These are phyloP conservation scores for Gyrodon lividus DNA, from an alignment of 768 basidiomycete genomes.

Conservation along the genomic window DNA sequence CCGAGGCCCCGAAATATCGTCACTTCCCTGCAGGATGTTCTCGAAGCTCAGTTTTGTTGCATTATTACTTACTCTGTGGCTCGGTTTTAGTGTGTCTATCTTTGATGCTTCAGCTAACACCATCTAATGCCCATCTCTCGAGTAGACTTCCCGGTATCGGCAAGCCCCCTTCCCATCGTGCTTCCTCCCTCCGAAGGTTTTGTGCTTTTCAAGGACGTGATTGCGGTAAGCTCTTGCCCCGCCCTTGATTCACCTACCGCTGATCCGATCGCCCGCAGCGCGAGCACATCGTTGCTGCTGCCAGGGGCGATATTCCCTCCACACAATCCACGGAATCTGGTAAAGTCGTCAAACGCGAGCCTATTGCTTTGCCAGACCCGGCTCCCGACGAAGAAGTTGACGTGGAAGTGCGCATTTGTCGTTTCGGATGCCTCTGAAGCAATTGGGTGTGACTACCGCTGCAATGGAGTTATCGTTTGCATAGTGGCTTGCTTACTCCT, in stretches of 20 bases:
- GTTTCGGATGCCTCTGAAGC: slow-evolving; percentile 12
- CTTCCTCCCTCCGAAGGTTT: slow-evolving; percentile 8
- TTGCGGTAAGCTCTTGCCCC: slow-evolving; percentile 8
- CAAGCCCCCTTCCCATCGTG: slow-evolving; percentile 7
- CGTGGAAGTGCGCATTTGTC: slow-evolving; percentile 11
- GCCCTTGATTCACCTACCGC: not conserved
- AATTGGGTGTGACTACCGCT: not conserved
- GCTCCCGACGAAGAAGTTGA: not conserved
- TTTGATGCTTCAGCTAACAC: not conserved
- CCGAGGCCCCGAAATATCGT: not conserved
- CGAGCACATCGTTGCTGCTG: not conserved
- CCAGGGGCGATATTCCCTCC: not conserved
- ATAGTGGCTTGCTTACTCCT: not conserved
- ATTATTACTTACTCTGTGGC: not conserved
- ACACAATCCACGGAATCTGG: not conserved
- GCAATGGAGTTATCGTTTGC: not conserved
- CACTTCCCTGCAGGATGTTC: slow-evolving; percentile 3
- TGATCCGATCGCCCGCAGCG: slow-evolving; percentile 4
- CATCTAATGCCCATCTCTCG: not conserved
- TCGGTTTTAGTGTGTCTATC: slow-evolving; percentile 8
- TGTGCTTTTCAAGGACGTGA: slow-evolving; percentile 6
- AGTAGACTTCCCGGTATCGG: slow-evolving; percentile 7
- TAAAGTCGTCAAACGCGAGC: not conserved
- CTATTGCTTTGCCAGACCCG: slow-evolving; percentile 1
- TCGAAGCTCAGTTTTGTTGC: not conserved